phyloP scores from a whole-genome alignment of 2,329 filamentous ascomycete genomes.

The Teratosphaeria nubilosa region DNA sequence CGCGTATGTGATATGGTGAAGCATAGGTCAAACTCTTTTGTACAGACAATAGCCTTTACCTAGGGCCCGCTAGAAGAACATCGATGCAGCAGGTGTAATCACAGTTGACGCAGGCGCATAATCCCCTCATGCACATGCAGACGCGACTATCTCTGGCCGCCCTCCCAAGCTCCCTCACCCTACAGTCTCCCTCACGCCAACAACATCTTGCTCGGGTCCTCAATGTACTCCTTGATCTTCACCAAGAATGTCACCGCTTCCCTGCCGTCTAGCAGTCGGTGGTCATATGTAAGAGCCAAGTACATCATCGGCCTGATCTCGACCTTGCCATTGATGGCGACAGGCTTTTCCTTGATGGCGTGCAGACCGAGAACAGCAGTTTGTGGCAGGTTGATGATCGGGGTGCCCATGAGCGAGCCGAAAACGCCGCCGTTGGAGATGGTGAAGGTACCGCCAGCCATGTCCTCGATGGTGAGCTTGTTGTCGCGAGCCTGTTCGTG shows the following conservation, averaged over 20 bases:
- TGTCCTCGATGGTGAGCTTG: slow-evolving; percentile 97
- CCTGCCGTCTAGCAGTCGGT: slow-evolving; percentile 86
- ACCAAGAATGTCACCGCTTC: slow-evolving; percentile 95
- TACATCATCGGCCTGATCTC: slow-evolving; percentile 99
- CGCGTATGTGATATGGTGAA: not conserved
- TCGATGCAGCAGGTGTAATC: not conserved
- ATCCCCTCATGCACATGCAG: not conserved
- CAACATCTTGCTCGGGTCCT: slow-evolving; percentile 89
- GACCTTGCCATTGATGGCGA: slow-evolving; percentile 85
- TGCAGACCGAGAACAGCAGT: slow-evolving; percentile 85
- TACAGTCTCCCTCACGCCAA: slow-evolving; percentile 29
- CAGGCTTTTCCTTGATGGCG: slow-evolving; percentile 88
- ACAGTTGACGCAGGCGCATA: not conserved
- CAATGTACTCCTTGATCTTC: slow-evolving; percentile 89
- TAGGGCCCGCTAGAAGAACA: slow-evolving; percentile 1
- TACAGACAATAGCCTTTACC: not conserved
- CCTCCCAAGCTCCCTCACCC: not conserved
- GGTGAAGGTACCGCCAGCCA: slow-evolving; percentile 96
- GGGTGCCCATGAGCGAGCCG: slow-evolving; percentile 92
- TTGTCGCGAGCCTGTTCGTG: slow-evolving; percentile 67
- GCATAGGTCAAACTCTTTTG: not conserved
- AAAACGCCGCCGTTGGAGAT: slow-evolving; percentile 97
- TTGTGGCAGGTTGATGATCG: slow-evolving; percentile 95
- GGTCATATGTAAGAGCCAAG: slow-evolving; percentile 92
- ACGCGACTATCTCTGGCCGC: not conserved